A percentile compares a stretch with the other conserved stretches of the same genome.
Evolutionary conservation across 2,329 filamentous ascomycete species (phyloP).

Genomic region (Chrysosporium queenslandicum): DNA sequence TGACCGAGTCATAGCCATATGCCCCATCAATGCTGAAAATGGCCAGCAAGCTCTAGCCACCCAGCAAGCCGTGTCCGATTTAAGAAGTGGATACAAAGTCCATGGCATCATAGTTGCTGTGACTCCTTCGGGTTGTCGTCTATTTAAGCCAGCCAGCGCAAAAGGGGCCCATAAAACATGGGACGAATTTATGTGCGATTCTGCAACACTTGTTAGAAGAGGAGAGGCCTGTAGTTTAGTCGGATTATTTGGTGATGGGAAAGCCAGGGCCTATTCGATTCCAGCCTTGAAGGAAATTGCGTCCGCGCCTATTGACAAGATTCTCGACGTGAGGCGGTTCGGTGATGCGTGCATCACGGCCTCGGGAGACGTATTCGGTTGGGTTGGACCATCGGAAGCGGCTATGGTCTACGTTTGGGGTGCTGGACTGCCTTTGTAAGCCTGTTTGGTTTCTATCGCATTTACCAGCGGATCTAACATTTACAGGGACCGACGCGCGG

Average conservation of each 20-base stretch:
- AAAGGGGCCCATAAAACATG: slow-evolving; percentile 92
- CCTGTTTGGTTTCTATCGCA: slow-evolving; percentile 18
- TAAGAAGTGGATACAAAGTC: slow-evolving; percentile 63
- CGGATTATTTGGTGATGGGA: slow-evolving; percentile 74
- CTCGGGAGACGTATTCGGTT: slow-evolving; percentile 74
- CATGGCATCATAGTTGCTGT: slow-evolving; percentile 74
- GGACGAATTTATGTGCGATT: slow-evolving; percentile 71
- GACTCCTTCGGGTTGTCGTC: slow-evolving; percentile 61
- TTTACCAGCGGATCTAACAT: neutral
- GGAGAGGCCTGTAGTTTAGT: slow-evolving; percentile 71
- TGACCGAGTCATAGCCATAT: slow-evolving; percentile 62
- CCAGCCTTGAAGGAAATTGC: slow-evolving; percentile 79
- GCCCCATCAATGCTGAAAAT: slow-evolving; percentile 66
- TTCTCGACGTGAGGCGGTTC: slow-evolving; percentile 65
- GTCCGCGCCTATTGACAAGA: slow-evolving; percentile 50
- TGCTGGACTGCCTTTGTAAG: slow-evolving; percentile 54
- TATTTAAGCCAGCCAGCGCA: slow-evolving; percentile 72
- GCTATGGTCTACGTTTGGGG: slow-evolving; percentile 80
- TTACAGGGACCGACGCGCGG: slow-evolving; percentile 44
- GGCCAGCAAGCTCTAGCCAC: slow-evolving; percentile 68
- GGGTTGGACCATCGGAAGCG: slow-evolving; percentile 80
- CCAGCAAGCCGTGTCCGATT: slow-evolving; percentile 60
- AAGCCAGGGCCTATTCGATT: slow-evolving; percentile 70
- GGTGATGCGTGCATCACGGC: slow-evolving; percentile 59
- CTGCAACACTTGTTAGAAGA: slow-evolving; percentile 65